A percentile compares a stretch with the other conserved stretches of the same genome.
Conservation (phyloP, 495 filamentous ascomycete genomes). For the Hypoxylon fuscum region DNA sequence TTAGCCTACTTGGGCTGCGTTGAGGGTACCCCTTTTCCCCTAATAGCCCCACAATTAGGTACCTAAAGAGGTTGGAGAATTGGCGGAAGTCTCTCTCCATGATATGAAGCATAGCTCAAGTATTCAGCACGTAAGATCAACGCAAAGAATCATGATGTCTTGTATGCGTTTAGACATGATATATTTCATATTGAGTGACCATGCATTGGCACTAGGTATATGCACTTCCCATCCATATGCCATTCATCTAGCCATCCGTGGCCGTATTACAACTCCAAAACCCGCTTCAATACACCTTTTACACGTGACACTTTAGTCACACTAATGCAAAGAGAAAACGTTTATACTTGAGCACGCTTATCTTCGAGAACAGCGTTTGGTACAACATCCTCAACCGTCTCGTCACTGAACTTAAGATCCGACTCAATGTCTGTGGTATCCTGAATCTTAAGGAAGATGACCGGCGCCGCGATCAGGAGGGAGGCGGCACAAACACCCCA, state of each 20-base stretch:
- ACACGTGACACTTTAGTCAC: neutral
- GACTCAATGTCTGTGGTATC: conserved; percentile 76
- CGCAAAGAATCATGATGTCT: too few species aligned
- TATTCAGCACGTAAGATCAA: too few species aligned
- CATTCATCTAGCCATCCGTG: neutral
- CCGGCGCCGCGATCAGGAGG: conserved; percentile 77
- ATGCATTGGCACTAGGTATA: conserved; percentile 9
- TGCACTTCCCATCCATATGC: neutral
- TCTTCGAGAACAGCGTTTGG: conserved; percentile 16
- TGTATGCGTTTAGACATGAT: too few species aligned
- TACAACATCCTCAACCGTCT: conserved; percentile 74
- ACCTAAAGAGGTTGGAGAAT: too few species aligned
- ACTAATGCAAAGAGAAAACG: conserved; percentile 1
- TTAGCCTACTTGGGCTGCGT: too few species aligned
- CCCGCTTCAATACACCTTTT: conserved; percentile 1
- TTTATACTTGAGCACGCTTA: conserved; percentile 32
- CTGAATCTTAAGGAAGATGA: conserved; percentile 81
- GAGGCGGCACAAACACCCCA: conserved; percentile 78
- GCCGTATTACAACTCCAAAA: conserved; percentile 7
- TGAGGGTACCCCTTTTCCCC: too few species aligned
- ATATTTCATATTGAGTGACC: neutral
- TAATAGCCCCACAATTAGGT: too few species aligned
- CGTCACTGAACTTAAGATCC: conserved; percentile 84
- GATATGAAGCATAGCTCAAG: too few species aligned
- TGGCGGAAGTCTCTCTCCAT: too few species aligned